Evolutionary conservation across 2,329 filamentous ascomycete genomes (phyloP).

Genomic region (Botrytis aclada): DNA sequence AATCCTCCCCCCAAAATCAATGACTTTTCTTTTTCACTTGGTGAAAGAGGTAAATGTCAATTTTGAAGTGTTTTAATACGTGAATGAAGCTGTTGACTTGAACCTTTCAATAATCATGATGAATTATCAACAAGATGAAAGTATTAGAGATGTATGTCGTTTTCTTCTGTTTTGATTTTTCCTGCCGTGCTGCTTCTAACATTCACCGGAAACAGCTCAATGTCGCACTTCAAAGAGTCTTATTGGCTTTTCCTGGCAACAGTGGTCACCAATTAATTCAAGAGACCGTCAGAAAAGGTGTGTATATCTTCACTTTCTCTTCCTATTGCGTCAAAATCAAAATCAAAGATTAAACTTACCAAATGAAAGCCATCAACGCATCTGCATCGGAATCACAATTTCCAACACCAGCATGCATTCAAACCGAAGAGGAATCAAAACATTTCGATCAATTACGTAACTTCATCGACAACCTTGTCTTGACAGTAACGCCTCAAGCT

Average conservation of each 20-base stretch:
- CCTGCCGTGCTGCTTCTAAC: neutral
- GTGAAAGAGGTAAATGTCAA: constrained; percentile 12
- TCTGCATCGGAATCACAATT: constrained; percentile 10
- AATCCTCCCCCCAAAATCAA: neutral
- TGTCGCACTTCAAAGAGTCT: constrained; percentile 16
- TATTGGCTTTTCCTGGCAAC: constrained; percentile 15
- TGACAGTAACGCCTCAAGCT: constrained; percentile 15
- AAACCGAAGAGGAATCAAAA: constrained; percentile 20
- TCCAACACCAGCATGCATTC: constrained; percentile 18
- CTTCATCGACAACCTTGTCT: constrained; percentile 20
- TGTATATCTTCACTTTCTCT: neutral
- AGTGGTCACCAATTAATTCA: constrained; percentile 18
- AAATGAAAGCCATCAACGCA: constrained; percentile 13
- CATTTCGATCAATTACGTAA: constrained; percentile 21
- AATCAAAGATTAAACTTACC: neutral
- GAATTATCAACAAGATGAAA: constrained; percentile 18
- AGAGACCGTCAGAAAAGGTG: constrained; percentile 17
- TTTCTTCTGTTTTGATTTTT: neutral
- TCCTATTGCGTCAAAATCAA: neutral
- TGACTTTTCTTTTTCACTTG: constrained; percentile 11
- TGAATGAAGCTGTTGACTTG: neutral
- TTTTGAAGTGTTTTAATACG: neutral
- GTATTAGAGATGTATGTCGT: constrained; percentile 11
- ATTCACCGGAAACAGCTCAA: constrained; percentile 5
- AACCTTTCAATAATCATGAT: constrained; percentile 3